Percentiles rank a stretch among this genome's conserved stretches.
Evolutionary conservation across 805 yeast species (phyloP).

Genomic region (Saccharomycodes ludwigii): DNA sequence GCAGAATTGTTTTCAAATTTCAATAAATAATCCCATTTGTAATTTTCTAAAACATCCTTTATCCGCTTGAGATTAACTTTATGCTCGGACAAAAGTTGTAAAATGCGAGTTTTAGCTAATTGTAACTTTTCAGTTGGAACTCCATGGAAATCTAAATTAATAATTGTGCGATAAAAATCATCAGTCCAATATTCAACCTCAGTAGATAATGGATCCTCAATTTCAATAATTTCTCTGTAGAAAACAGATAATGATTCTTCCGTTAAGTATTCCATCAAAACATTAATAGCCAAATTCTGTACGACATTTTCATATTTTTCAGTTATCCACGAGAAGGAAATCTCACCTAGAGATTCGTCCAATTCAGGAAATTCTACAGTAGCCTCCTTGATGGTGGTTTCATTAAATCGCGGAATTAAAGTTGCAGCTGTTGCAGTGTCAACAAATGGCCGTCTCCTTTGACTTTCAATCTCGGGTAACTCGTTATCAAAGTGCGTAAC

Average conservation of each 20-base stretch:
- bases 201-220: slow-evolving; percentile 71
- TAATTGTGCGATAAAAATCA: slow-evolving; percentile 52
- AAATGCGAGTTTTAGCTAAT: slow-evolving; percentile 39
- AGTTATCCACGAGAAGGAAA: slow-evolving; percentile 70
- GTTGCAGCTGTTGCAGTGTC: slow-evolving; percentile 29
- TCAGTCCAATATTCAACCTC: slow-evolving; percentile 60
- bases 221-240: slow-evolving; percentile 60
- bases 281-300: slow-evolving; percentile 55
- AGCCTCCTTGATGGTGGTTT: slow-evolving; percentile 18
- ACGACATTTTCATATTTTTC: slow-evolving; percentile 44
- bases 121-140: slow-evolving; percentile 59
- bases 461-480: slow-evolving; percentile 28
- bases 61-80: slow-evolving; percentile 54
- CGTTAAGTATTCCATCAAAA: slow-evolving; percentile 62
- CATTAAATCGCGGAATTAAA: slow-evolving; percentile 6
- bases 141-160: slow-evolving; percentile 46
- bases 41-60: slow-evolving; percentile 54
- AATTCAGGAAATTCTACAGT: slow-evolving; percentile 75
- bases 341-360: slow-evolving; percentile 75
- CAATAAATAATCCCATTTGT: slow-evolving; percentile 46
- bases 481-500: slow-evolving; percentile 51
- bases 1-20: slow-evolving; percentile 52
- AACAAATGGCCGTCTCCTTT: slow-evolving; percentile 60
- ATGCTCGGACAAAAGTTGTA: slow-evolving; percentile 42
- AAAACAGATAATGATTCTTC: slow-evolving; percentile 69